Base-by-base conservation (phyloP, 805 yeast genomes). In the Saturnispora hagleri region DNA sequence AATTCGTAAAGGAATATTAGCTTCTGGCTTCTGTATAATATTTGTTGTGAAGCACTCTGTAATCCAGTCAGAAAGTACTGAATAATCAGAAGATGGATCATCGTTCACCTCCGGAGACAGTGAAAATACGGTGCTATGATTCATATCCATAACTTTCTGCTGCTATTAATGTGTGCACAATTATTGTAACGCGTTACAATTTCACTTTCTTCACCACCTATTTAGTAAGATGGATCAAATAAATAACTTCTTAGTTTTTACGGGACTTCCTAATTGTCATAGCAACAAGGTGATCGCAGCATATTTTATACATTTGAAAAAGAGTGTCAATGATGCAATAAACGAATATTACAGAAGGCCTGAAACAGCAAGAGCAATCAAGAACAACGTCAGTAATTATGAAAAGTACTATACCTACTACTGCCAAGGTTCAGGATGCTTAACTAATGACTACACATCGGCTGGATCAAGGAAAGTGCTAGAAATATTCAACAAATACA, bases 401-500 rank as follows among this genome's bases (percentile, higher is more conserved):
- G 15, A 10, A 3, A 48, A 38, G 28, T 48, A 48, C 31, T 48
- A 36, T 10, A 26, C 20, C 12, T 38, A 42, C 34, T 48, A 10
- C 31, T 15, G 6, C n/a, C 28, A 35, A 35, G 42, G 34, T 5
- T 22, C 44, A 6, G 44, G 34, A 41, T n/a, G 17, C 5, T 52
- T 13, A 57, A n/a, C 26, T 8, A 36, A 13, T 13, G 36, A 17
- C 5, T 15, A 15, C 10, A 31, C 38, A 5, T 35, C 49, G 3
- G 24, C 13, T 20, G 47, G 27, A 15, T 18, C n/a, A 8, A 18
- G 13, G 2, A 51, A 57, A 33, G 55, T 76, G 38, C 58, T 58
- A 17, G 58, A 57, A 0, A 20, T 77, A 1, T 77, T 68, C 56
- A 62, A 71, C 24, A 53, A 47, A n/a, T 67, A 67, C 51, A 62